A percentile compares a stretch with the other conserved stretches of the same genome.
Evolutionary conservation across 129 eudicot species (phyloP).

Genomic region (sunflower (Helianthus annuus)): HanXRQr2.0-SUNRISE NC_035446.2:139759359-139759858

Average conservation of each 20-base stretch:
- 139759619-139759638: conserved; percentile 73
- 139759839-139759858: too few species aligned
- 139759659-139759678: background rate
- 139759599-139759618: conserved; percentile 99
- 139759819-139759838: background rate
- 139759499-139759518: background rate
- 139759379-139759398: too few species aligned
- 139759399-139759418: too few species aligned
- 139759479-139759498: background rate
- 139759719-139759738: conserved; percentile 91
- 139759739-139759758: conserved; percentile 93
- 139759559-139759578: conserved; percentile 96
- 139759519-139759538: background rate
- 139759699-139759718: conserved; percentile 77
- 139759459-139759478: too few species aligned
- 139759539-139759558: conserved; percentile 81
- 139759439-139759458: too few species aligned
- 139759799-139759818: background rate
- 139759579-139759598: conserved; percentile 95
- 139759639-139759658: background rate
- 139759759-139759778: conserved; percentile 93
- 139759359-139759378: too few species aligned
- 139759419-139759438: too few species aligned
- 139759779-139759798: conserved; percentile 47
- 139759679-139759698: background rate